Evolutionary conservation across 2,329 filamentous ascomycete species (phyloP), one percentile per base, ranked within the genome.

Genomic region (Plenodomus biglobosus): DNA sequence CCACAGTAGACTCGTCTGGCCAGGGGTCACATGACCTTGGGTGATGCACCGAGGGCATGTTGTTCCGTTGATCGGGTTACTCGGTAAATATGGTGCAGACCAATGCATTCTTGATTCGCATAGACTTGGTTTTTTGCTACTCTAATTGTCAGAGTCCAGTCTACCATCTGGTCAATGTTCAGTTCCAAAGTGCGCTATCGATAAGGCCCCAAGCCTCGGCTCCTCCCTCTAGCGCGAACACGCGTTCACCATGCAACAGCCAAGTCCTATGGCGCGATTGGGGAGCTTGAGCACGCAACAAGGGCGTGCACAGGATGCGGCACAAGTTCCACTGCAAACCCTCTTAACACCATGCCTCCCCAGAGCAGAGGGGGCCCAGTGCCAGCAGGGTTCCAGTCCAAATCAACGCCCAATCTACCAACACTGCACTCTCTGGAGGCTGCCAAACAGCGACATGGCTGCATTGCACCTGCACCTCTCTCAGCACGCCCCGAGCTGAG

Each of bases 371-470:
- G 74, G 37, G 59, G 51, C n/a, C 53, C 59, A 3, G 58, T 72
- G 2, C 73, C 73, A 19, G 40, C 62, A n/a, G 72, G 70, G 19
- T 66, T 75, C 46, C 74, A 76, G 45, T 78, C 76, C 27, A 73
- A 73, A 46, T 78, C 76, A 0, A 77, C 76, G 2, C 76, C 76
- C 4, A 76, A 77, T 46, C 64, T 78, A 1, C 71, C 76, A 1
- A 76, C 74, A 0, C 55, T 75, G n/a, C 60, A 55, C 40, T 68
- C 71, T 3, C 65, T 74, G 7, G 50, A 61, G 22, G 55, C 52
- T 11, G 50, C 48, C 18, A 21, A 46, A 43, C 46, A 50, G 35
- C 39, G 42, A 2, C 17, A 36, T 19, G 11, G 40, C 15, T 10
- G 44, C 5, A 3, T 39, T 15, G 16, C 51, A 34, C 48, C 53